Evolutionary conservation across 2,329 filamentous ascomycete species (phyloP), one percentile per base, ranked within the genome.

Genomic region (Trichoderma polysporum): DNA sequence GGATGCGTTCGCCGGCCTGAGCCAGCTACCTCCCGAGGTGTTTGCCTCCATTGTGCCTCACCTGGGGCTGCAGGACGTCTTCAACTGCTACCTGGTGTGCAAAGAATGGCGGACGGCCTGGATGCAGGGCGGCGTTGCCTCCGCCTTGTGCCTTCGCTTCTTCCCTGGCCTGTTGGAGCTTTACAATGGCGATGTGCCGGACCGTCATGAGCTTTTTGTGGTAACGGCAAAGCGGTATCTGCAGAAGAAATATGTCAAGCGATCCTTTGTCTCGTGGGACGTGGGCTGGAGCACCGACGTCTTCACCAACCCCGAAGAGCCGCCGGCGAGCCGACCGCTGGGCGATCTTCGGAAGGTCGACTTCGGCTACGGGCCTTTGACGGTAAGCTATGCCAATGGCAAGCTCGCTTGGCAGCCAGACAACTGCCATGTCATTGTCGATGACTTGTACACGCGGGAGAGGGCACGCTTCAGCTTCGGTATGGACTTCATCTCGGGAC

Each of bases 1-100:
- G 2, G 63, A 71, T 2, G 64, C 71, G n/a, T 64, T 77, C 1
- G 66, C 75, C 3, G 61, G 70, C n/a, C 58, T 78, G 0, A 50
- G 69, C 2, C 69, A 75, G 37, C 69, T 78, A 0, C 75, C 76
- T 0, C 53, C 58, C 4, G 76, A 78, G 56, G 54, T 78, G 10
- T 39, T 77, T 13, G 73, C 70, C 13, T 15, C 64, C 6, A 66
- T 77, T 25, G 65, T 71, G 13, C 61, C 63, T 0, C 61, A 72
- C 15, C 69, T 78, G 15, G 53, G 64, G 0, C 49, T 76, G 6
- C 58, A 72, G 6, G 76, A 77, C 29, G 67, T 74, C 27, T 50
- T 73, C 60, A 66, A 49, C 39, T 77, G 75, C 57, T 68, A 35
- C 15, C 27, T 66, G 5, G 76, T 76, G 1, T 77, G 68, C 10